These are phyloP conservation scores for Phaeosphaeria sp. DNA, from an alignment of 2,329 filamentous ascomycete species.

Conservation along the genomic window DNA sequence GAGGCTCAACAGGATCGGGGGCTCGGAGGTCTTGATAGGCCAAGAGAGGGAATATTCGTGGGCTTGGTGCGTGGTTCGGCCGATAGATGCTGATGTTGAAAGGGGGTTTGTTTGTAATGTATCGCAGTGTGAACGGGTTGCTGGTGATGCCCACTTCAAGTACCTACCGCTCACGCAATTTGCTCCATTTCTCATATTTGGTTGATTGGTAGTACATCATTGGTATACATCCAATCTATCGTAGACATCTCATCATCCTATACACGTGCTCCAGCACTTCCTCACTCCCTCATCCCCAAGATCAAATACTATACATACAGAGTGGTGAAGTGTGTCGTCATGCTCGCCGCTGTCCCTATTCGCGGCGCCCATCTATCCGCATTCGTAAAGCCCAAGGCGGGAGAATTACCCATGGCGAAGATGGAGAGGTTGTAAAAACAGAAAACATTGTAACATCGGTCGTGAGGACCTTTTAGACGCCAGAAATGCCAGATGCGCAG, in stretches of 20 bases:
- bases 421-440: slow-evolving; percentile 15
- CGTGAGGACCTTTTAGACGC: slow-evolving; percentile 41
- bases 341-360: slow-evolving; percentile 16
- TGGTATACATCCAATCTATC: slow-evolving; percentile 1
- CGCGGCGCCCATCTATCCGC: slow-evolving; percentile 20
- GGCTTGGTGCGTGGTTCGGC: slow-evolving; percentile 1
- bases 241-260: slow-evolving; percentile 3
- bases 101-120: background rate
- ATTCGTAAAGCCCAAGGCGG: slow-evolving; percentile 15
- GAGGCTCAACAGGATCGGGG: background rate
- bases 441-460: slow-evolving; percentile 8
- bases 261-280: slow-evolving; percentile 9
- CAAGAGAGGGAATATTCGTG: background rate
- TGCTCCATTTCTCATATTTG: no score
- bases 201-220: background rate
- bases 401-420: slow-evolving; percentile 2
- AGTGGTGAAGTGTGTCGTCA: slow-evolving; percentile 35
- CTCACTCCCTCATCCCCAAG: slow-evolving; percentile 6
- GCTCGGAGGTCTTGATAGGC: background rate
- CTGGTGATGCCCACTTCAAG: background rate
- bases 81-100: background rate
- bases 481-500: slow-evolving; percentile 35
- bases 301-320: slow-evolving; percentile 34
- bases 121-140: background rate
- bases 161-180: no score